Evolutionary conservation across 2,329 filamentous ascomycete genomes (phyloP).

Genomic region (Verticillium longisporum): DNA sequence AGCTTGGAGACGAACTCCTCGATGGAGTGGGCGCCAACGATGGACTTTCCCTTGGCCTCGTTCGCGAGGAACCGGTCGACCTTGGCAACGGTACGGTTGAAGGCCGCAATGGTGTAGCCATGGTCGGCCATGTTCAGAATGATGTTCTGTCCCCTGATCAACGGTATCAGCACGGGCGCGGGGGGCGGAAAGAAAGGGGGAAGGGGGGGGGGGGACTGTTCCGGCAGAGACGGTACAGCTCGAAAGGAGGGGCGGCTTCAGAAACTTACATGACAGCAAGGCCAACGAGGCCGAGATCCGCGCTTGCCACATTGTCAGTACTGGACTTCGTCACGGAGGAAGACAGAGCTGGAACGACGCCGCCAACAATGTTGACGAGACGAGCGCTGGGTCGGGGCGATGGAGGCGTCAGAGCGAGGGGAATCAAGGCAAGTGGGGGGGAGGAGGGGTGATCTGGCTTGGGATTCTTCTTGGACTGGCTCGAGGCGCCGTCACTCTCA

Average conservation of each 20-base stretch:
- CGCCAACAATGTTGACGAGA: slow-evolving; percentile 53
- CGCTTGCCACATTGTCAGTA: slow-evolving; percentile 58
- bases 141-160: slow-evolving; percentile 67
- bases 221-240: too few species aligned
- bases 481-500: not conserved
- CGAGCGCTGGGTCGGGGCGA: slow-evolving; percentile 50
- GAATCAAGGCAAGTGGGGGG: slow-evolving; percentile 5
- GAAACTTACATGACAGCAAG: slow-evolving; percentile 74
- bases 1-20: slow-evolving; percentile 95
- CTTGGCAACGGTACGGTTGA: slow-evolving; percentile 98
- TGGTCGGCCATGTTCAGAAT: slow-evolving; percentile 86
- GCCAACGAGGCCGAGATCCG: slow-evolving; percentile 89
- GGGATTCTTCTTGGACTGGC: not conserved
- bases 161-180: slow-evolving; percentile 9
- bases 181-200: slow-evolving; percentile 2
- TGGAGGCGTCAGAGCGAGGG: slow-evolving; percentile 20
- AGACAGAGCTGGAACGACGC: slow-evolving; percentile 18
- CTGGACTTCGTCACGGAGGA: slow-evolving; percentile 22
- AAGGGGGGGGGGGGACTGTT: not conserved
- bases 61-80: slow-evolving; percentile 90
- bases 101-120: slow-evolving; percentile 94
- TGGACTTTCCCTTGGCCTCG: slow-evolving; percentile 91
- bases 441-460: not conserved
- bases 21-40: slow-evolving; percentile 87
- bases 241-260: slow-evolving; percentile 9